Base-by-base conservation (phyloP, 345 rosid genomes). In the Hirschfeldia incana region DNA sequence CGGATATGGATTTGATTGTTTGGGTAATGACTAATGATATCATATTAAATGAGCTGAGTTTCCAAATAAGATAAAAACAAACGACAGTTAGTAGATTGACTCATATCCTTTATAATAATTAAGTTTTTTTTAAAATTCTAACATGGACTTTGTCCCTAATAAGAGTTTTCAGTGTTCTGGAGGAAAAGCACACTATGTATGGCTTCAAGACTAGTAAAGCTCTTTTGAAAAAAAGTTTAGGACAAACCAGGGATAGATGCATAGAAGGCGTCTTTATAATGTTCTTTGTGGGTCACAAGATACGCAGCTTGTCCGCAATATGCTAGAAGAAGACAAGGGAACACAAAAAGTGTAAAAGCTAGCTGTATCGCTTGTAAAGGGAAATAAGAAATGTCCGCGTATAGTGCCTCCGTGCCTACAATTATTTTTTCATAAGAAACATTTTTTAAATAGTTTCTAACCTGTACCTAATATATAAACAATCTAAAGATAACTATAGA, bases 251-350 rank as follows among this genome's bases (percentile, higher is more conserved):
- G 98, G 59, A 94, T 94, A 65, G 98, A 94, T 46, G 87, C 90
- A 77, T 91, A 94, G 83, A 95, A 95, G 12, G 85, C 92, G 76
- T 95, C 94, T 8, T 28, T 17, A 28, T 84, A 91, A 73, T 90
- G 94, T 2, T 86, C 88, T 32, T 0, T 66, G 67, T 93, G 57
- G 9, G 72, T 78, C 87, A 89, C 75, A 73, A 95, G 96, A 80
- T 91, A 95, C 17, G 99, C 97, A 61, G 99, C 99, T 84, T 95
- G 99, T 74, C 99, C 99, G 9, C 91, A 81, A 73, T 95, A 95
- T 15, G 99, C 97, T 76, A 91, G 80, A 73, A 95, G 94, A 85
- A 95, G 99, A 84, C 96, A 91, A 55, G 99, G 99, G 79, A 93
- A 87, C 70, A 95, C 99, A 15, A 95, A 84, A n/a, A 85, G 82